Percentiles rank a stretch among this genome's conserved stretches.
Evolutionary conservation across 2,329 filamentous ascomycete genomes (phyloP).

Genomic region (Chaetomiaceae sp.): DNA sequence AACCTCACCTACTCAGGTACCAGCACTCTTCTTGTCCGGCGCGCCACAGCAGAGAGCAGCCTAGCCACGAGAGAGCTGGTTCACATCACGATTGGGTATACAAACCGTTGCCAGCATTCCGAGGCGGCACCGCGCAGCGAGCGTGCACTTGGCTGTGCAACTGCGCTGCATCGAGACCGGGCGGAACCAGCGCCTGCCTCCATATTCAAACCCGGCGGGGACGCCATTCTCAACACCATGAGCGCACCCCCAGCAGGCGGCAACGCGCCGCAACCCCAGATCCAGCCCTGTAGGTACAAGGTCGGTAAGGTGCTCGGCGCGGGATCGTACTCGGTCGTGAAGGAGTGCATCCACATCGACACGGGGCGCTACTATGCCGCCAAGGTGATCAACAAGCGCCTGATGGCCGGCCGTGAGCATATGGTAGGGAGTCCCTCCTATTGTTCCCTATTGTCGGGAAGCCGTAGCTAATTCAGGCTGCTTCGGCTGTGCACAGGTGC

Average conservation of each 20-base stretch:
- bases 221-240: constrained; percentile 7
- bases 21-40: no score
- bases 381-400: constrained; percentile 97
- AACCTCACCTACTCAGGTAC: no score
- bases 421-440: constrained; percentile 60
- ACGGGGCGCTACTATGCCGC: constrained; percentile 97
- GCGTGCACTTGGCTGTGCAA: no score
- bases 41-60: no score
- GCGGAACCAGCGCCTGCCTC: no score
- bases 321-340: constrained; percentile 96
- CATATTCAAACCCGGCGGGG: background rate
- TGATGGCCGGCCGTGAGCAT: constrained; percentile 96
- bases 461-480: no score
- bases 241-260: constrained; percentile 14
- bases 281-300: constrained; percentile 97
- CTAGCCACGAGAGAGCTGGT: no score
- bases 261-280: constrained; percentile 46
- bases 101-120: no score
- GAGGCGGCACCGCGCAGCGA: no score
- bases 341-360: constrained; percentile 98
- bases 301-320: constrained; percentile 96
- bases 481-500: constrained; percentile 55
- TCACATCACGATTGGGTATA: no score
- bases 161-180: no score
- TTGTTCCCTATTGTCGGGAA: no score